Evolutionary conservation across 805 yeast genomes (phyloP).

Genomic region (Starmerella apicola): DNA sequence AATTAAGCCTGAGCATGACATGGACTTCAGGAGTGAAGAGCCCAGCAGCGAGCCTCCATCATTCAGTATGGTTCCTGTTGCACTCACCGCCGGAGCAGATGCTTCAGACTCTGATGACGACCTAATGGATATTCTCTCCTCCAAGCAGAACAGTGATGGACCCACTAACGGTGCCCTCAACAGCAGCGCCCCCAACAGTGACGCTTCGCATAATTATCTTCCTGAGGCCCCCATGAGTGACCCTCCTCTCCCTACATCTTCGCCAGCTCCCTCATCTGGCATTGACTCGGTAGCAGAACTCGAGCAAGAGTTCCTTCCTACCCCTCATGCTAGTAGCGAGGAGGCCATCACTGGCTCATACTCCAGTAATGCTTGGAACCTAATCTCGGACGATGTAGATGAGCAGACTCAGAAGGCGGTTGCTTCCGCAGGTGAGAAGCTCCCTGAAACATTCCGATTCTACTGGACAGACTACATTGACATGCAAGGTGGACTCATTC

Average conservation of each 20-base stretch:
- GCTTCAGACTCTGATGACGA: conserved; percentile 7
- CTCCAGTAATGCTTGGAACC: conserved; percentile 5
- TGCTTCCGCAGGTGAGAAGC: neutral
- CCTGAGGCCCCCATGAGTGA: too few relatives aligned
- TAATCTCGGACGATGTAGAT: conserved; percentile 9
- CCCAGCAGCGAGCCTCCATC: neutral
- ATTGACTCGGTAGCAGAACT: too few relatives aligned
- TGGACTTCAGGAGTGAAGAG: neutral
- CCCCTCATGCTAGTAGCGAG: conserved; percentile 37
- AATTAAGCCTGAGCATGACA: too few relatives aligned
- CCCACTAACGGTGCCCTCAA: neutral
- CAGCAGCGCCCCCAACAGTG: too few relatives aligned
- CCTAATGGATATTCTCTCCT: neutral
- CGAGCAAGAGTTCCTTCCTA: conserved; percentile 2
- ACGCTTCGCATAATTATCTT: too few relatives aligned
- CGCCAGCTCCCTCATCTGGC: too few relatives aligned
- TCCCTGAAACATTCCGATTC: conserved; percentile 38
- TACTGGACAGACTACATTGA: conserved; percentile 88
- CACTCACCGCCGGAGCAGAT: conserved; percentile 1
- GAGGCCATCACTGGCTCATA: conserved; percentile 43
- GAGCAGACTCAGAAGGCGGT: conserved; percentile 1
- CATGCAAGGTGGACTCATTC: conserved; percentile 49
- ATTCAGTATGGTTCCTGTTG: conserved; percentile 1
- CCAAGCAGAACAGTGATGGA: neutral
- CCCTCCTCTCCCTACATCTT: too few relatives aligned